Base-by-base conservation (phyloP, 176 grass and related monocot genomes). In the Bromus sterilis region DNA sequence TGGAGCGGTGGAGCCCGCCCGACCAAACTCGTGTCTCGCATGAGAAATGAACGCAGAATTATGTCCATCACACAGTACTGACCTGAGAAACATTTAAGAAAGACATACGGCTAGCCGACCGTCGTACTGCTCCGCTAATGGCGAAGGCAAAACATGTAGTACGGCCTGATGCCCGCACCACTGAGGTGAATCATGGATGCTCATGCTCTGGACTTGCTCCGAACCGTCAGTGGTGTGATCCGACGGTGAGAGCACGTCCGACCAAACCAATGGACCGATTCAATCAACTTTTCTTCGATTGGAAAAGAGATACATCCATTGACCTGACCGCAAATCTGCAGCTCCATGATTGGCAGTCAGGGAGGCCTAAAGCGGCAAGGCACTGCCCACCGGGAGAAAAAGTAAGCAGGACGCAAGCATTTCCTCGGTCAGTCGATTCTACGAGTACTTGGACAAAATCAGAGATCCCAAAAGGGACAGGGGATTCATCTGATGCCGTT, bases 241-340 rank as follows among this genome's bases (percentile, higher is more conserved):
- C 25, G 49, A 80, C 60, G 60, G 76, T 32, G 60, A 75, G 4
- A 84, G 84, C 40, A 80, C 20, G 59, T 20, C 67, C 21, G 67
- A 44, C 48, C 0, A 51, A 34, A 46, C 20, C 14, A 20, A 14
- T 24, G 65, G 25, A 32, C 76, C 30, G 28, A 11, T 39, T 70
- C 35, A 43, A 71, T 70, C 35, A 43, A 16, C 51, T 59, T 46
- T 36, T 40, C 2, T 36, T 40, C 2, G 48, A 53, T 53, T 21
- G 48, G 48, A 53, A 53, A 46, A 41, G 1, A 56, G 7, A 20
- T 81, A 23, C n/a, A 71, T 71, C 53, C 63, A 72, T 62, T 78
- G 86, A 87, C 65, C 82, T 55, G 73, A 82, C 56, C 20, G 86
- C 56, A 78, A 63, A 51, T 87, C 32, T 18, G 63, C 23, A 1